A percentile compares a stretch with the other conserved stretches of the same genome.
phyloP scores from a whole-genome alignment of 2,329 filamentous ascomycete species.

The Penicillium sp. region DNA sequence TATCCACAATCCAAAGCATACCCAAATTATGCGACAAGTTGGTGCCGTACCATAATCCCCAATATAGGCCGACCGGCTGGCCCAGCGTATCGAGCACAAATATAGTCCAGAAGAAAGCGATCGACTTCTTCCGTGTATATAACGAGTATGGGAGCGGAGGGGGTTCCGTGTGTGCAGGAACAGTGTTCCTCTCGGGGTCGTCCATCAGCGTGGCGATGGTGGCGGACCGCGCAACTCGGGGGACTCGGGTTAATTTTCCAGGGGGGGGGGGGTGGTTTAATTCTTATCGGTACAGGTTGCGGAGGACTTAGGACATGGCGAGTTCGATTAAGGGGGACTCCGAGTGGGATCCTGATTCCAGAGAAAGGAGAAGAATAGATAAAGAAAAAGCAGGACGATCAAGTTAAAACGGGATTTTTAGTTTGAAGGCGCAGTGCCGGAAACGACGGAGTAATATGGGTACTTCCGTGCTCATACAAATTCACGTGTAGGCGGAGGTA shows the following conservation, averaged over 20 bases:
- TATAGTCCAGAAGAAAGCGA: constrained; percentile 60
- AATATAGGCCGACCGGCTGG: constrained; percentile 62
- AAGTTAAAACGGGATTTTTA: constrained; percentile 6
- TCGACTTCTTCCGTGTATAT: constrained; percentile 55
- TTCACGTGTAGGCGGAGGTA: constrained; percentile 12
- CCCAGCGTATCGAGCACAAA: constrained; percentile 60
- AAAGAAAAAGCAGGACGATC: background rate
- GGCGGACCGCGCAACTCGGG: constrained; percentile 6
- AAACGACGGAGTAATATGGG: constrained; percentile 19
- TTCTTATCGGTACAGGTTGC: background rate
- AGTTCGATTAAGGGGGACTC: background rate
- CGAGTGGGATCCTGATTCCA: background rate
- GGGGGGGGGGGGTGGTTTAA: background rate
- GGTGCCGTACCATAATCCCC: constrained; percentile 60
- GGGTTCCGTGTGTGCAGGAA: constrained; percentile 29
- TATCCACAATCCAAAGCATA: constrained; percentile 24
- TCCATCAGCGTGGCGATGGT: constrained; percentile 33
- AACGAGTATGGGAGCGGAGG: constrained; percentile 60
- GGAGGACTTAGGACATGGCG: constrained; percentile 10
- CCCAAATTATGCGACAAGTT: constrained; percentile 46
- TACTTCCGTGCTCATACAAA: constrained; percentile 20
- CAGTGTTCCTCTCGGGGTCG: constrained; percentile 25
- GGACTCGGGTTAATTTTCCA: background rate
- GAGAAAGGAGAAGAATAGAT: background rate
- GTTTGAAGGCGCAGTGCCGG: constrained; percentile 13